These are phyloP conservation scores for Phytophthora pluvialis DNA, from an alignment of 352 stramenopile genomes.

Conservation along the genomic window DNA sequence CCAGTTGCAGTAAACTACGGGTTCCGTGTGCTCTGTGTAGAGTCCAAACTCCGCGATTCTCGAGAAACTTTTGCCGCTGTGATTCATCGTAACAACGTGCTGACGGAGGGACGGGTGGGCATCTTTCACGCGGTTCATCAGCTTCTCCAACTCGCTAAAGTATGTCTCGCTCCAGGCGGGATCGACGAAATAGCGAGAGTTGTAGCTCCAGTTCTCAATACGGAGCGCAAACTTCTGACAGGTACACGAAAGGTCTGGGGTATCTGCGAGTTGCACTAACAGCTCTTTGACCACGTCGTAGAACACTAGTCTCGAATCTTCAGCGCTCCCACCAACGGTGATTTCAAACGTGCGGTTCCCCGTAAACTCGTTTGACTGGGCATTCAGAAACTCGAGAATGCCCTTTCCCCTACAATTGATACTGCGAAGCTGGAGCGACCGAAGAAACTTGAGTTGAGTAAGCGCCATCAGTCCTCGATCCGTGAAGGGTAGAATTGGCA, in stretches of 20 bases:
- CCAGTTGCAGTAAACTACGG: conserved; percentile 14
- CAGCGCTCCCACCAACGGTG: conserved; percentile 27
- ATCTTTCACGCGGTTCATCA: conserved; percentile 24
- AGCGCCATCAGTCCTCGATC: conserved; percentile 41
- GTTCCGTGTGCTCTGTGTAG: conserved; percentile 8
- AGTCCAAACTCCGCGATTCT: conserved; percentile 29
- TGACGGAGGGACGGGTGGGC: conserved; percentile 17
- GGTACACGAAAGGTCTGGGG: conserved; percentile 1
- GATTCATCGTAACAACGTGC: conserved; percentile 19
- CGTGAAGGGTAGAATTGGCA: conserved; percentile 39
- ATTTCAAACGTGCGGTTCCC: conserved; percentile 42
- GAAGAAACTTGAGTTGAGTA: conserved; percentile 37
- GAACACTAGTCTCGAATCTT: conserved; percentile 28
- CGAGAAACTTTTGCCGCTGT: conserved; percentile 2
- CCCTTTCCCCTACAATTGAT: conserved; percentile 44
- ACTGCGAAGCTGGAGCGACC: conserved; percentile 34
- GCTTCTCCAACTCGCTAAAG: conserved; percentile 5
- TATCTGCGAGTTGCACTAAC: conserved; percentile 4
- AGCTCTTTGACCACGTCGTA: conserved; percentile 32
- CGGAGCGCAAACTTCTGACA: conserved; percentile 20
- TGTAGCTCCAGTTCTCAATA: conserved; percentile 25
- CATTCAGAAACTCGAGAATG: conserved; percentile 41
- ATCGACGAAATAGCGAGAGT: conserved; percentile 15
- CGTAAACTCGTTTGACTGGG: conserved; percentile 25
- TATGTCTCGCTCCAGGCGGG: conserved; percentile 14